Evolutionary conservation across 306 rosid species (phyloP), one percentile per base, ranked within the genome.

Genomic region (Vicia sativa): DNA sequence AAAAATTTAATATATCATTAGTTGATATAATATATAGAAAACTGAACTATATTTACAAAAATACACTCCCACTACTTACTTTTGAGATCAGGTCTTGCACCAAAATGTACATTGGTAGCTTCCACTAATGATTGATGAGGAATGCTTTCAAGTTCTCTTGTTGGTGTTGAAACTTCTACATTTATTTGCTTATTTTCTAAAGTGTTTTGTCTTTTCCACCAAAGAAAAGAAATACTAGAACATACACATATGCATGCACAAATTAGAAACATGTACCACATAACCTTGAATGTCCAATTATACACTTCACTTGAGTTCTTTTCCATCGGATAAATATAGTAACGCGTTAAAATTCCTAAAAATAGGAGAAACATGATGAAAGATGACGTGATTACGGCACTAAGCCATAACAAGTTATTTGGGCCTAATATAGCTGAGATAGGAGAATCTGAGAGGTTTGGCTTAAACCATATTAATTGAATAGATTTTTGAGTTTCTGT

Each of bases 371-470:
- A 87, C 55, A 80, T 72, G 52, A 78, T 35, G 26, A 84, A 84
- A 1, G 89, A 84, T 9, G 77, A 66, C 1, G 83, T 54, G 67
- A 85, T 78, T 62, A 80, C 85, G 31, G 28, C 44, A 62, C 75
- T 74, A 6, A 87, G 87, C 79, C 85, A 84, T 3, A 87, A 54
- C 87, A 83, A 80, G 25, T 73, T 82, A 62, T 82, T 80, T 23
- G 81, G 80, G 43, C 93, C 85, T 38, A 84, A 25, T 13, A 77
- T 41, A 14, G 63, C 42, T 15, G 82, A 81, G 71, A 80, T 72
- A 3, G 86, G 85, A 7, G 81, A 34, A 53, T 82, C 86, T 14
- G 14, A 55, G 13, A 62, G 38, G 19, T n/a, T 15, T 39, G 82
- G 82, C 9, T 78, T 84, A 55, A 84, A 82, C 78, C 83, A 78